Evolutionary conservation across 2,329 filamentous ascomycete species (phyloP).

Genomic region (Ceratocystis alfenasii): DNA sequence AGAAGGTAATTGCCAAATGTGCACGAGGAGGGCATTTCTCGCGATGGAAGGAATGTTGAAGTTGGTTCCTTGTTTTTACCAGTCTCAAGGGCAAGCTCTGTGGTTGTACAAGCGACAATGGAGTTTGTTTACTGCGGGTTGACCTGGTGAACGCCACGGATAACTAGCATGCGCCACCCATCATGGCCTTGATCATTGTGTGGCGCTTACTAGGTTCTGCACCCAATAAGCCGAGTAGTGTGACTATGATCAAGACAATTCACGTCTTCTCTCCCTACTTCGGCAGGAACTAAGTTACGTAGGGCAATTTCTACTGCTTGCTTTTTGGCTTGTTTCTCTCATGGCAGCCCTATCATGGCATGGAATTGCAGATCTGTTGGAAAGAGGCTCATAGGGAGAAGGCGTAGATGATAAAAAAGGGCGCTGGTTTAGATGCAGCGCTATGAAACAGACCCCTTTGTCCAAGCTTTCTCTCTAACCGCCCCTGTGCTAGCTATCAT

Average conservation of each 20-base stretch:
- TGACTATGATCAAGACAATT: no score
- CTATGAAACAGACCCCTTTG: not conserved
- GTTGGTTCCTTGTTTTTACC: not conserved
- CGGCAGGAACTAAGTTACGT: no score
- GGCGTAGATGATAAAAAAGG: not conserved
- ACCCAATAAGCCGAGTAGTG: no score
- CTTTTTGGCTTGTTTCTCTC: no score
- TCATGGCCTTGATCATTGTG: no score
- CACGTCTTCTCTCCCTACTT: no score
- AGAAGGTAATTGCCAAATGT: not conserved
- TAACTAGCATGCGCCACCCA: not conserved
- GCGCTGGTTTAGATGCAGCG: not conserved
- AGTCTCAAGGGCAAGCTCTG: not conserved
- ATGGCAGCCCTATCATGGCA: no score
- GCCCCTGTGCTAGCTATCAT: not conserved
- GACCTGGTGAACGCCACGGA: slow-evolving; percentile 20
- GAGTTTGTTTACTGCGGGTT: slow-evolving; percentile 16
- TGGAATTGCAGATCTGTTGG: not conserved
- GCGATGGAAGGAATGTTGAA: not conserved
- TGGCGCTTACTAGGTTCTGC: not conserved
- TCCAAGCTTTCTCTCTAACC: not conserved
- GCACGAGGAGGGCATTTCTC: not conserved
- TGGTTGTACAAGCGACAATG: slow-evolving; percentile 10
- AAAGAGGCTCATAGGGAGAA: not conserved
- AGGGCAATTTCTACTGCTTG: no score